Percentiles rank a stretch among this genome's conserved stretches.
These are phyloP conservation scores for Penicillium robsamsonii DNA, from an alignment of 495 filamentous ascomycete species.

Conservation along the genomic window DNA sequence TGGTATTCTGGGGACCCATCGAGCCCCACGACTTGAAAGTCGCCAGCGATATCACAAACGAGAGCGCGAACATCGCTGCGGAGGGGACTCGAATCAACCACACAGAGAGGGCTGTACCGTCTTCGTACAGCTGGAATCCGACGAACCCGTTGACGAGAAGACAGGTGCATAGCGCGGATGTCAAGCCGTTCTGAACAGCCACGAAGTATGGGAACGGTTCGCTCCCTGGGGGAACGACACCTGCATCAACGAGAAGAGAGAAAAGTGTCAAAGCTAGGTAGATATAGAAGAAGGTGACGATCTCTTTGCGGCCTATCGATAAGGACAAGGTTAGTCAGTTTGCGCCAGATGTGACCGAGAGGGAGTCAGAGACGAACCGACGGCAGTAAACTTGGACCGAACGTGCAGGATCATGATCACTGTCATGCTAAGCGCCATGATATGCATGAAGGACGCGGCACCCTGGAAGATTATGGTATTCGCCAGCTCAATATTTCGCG, in stretches of 20 bases:
- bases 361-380: conserved; percentile 65
- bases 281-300: conserved; percentile 95
- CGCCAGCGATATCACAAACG: conserved; percentile 79
- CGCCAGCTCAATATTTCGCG: conserved; percentile 90
- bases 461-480: conserved; percentile 98
- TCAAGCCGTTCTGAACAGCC: conserved; percentile 82
- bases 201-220: conserved; percentile 85
- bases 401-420: conserved; percentile 97
- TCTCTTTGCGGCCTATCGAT: conserved; percentile 86
- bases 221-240: conserved; percentile 82
- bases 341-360: background rate
- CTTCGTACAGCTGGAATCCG: conserved; percentile 97
- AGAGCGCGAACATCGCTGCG: conserved; percentile 78
- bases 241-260: conserved; percentile 89
- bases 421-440: conserved; percentile 86
- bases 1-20: conserved; percentile 76
- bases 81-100: conserved; percentile 86
- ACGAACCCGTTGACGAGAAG: conserved; percentile 97
- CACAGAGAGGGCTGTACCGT: conserved; percentile 91
- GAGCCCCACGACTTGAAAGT: conserved; percentile 95
- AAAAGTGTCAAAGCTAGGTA: conserved; percentile 86
- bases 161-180: conserved; percentile 85
- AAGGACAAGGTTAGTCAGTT: conserved; percentile 9
- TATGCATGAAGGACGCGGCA: conserved; percentile 88
- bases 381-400: conserved; percentile 95